Conservation (phyloP, 768 basidiomycete genomes). For the Tylopilus sp. region DNA sequence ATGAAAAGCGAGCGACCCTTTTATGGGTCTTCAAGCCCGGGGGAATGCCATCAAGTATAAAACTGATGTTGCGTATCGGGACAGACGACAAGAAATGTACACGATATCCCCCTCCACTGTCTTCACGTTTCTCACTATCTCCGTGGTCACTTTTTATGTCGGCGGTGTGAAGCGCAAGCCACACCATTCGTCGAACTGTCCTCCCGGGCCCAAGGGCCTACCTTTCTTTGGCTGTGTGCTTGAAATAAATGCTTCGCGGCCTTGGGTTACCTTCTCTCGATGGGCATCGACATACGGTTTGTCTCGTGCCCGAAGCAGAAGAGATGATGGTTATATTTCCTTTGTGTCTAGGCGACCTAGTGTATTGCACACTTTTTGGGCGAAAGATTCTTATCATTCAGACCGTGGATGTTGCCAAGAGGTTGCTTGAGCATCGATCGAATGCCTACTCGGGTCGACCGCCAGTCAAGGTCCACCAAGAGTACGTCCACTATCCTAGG, state of each 20-base stretch:
- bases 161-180: slow-evolving; percentile 12
- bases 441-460: slow-evolving; percentile 39
- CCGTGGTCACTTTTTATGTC: slow-evolving; percentile 7
- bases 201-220: slow-evolving; percentile 32
- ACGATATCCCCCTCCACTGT: slow-evolving; percentile 5
- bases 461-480: slow-evolving; percentile 23
- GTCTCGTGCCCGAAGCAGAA: neutral
- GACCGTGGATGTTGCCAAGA: slow-evolving; percentile 29
- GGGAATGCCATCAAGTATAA: slow-evolving; percentile 15
- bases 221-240: slow-evolving; percentile 29
- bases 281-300: slow-evolving; percentile 29
- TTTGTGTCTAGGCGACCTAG: slow-evolving; percentile 27
- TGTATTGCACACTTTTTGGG: slow-evolving; percentile 32
- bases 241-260: slow-evolving; percentile 23
- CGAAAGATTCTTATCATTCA: slow-evolving; percentile 34
- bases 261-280: slow-evolving; percentile 34
- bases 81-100: slow-evolving; percentile 1
- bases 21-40: neutral
- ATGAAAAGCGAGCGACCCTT: slow-evolving; percentile 7
- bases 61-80: neutral
- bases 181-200: slow-evolving; percentile 3
- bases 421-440: slow-evolving; percentile 36
- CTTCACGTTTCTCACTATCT: slow-evolving; percentile 3
- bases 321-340: neutral
- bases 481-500: slow-evolving; percentile 14